phyloP scores from a whole-genome alignment of 1,284 basidiomycete species.

The Chalciporus piperatoides region DNA sequence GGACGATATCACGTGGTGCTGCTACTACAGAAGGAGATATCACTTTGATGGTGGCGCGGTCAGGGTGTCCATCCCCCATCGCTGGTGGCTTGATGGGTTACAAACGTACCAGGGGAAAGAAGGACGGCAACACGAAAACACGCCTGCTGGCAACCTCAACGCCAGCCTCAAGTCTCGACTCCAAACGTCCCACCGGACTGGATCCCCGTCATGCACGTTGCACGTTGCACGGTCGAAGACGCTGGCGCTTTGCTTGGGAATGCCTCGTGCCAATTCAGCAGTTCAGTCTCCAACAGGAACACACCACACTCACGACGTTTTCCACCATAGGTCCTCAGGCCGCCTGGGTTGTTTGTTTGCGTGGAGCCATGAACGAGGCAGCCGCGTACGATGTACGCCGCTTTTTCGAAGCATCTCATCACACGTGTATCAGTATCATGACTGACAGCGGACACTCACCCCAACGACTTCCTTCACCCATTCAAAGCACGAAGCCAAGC shows the following conservation, averaged over 20 bases:
- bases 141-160: slow-evolving; percentile 14
- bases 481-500: slow-evolving; percentile 6
- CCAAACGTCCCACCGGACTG: slow-evolving; percentile 12
- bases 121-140: neutral
- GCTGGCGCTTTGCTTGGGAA: slow-evolving; percentile 6
- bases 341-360: neutral
- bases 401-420: neutral
- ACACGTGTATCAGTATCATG: slow-evolving; percentile 7
- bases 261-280: slow-evolving; percentile 16
- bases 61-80: neutral
- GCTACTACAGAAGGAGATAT: slow-evolving; percentile 1
- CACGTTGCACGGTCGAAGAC: slow-evolving; percentile 2
- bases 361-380: slow-evolving; percentile 6
- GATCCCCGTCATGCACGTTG: slow-evolving; percentile 13
- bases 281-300: slow-evolving; percentile 1
- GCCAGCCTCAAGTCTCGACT: slow-evolving; percentile 2
- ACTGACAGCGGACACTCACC: neutral
- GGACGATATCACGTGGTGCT: slow-evolving; percentile 10
- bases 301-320: neutral
- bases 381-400: neutral
- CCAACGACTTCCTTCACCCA: slow-evolving; percentile 1
- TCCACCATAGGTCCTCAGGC: neutral
- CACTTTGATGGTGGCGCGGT: slow-evolving; percentile 11
- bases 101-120: slow-evolving; percentile 1
- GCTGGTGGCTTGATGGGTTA: slow-evolving; percentile 26